These are phyloP conservation scores for Cutaneotrichosporon cutaneum DNA, from an alignment of 1,284 basidiomycete genomes.

Conservation along the genomic window DNA sequence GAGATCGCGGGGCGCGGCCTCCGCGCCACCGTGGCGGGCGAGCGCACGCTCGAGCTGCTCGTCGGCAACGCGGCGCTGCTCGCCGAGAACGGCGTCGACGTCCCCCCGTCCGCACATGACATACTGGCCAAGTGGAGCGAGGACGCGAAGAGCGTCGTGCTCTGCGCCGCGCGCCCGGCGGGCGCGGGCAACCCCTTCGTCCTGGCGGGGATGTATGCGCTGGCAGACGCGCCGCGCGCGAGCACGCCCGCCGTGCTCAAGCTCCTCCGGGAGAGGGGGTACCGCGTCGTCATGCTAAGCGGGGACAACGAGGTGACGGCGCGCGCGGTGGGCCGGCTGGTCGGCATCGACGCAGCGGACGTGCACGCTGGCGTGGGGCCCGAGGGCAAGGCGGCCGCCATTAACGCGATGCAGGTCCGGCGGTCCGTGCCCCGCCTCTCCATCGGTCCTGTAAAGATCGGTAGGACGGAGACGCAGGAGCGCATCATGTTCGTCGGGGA, in stretches of 20 bases:
- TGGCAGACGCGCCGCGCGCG: slow-evolving; percentile 79
- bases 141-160: slow-evolving; percentile 77
- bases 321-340: slow-evolving; percentile 75
- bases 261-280: slow-evolving; percentile 77
- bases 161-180: slow-evolving; percentile 62
- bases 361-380: slow-evolving; percentile 90
- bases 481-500: slow-evolving; percentile 94
- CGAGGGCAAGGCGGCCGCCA: slow-evolving; percentile 71
- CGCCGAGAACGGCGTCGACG: slow-evolving; percentile 30
- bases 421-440: not conserved
- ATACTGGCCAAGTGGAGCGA: slow-evolving; percentile 63
- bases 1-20: slow-evolving; percentile 88
- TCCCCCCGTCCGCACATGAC: slow-evolving; percentile 51
- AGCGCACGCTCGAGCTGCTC: slow-evolving; percentile 60
- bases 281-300: slow-evolving; percentile 86
- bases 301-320: slow-evolving; percentile 83
- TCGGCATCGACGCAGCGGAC: slow-evolving; percentile 73
- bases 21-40: slow-evolving; percentile 62
- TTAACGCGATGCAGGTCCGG: slow-evolving; percentile 16
- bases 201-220: slow-evolving; percentile 57
- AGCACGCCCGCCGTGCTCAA: slow-evolving; percentile 75
- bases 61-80: slow-evolving; percentile 27
- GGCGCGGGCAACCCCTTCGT: slow-evolving; percentile 23
- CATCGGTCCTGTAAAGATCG: not conserved
- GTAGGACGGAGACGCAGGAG: not conserved